A percentile compares a stretch with the other conserved stretches of the same genome.
Conservation (phyloP, 768 basidiomycete genomes). For the Amanita fuliginea region DNA sequence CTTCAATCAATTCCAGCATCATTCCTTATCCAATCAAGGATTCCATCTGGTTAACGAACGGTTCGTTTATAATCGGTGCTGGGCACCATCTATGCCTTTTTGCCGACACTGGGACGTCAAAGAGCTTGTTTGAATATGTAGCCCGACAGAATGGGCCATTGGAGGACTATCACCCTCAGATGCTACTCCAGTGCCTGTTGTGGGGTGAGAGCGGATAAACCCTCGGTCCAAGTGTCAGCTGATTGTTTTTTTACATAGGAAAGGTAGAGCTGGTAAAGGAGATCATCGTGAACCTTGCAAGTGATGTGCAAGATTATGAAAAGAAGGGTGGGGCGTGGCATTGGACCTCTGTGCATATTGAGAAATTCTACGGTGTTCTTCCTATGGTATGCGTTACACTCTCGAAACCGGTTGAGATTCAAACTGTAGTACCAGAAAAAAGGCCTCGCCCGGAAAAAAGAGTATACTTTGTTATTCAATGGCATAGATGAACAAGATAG, state of each 20-base stretch:
- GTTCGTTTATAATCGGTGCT: conserved; percentile 71
- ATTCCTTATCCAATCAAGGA: conserved; percentile 75
- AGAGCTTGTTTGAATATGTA: conserved; percentile 73
- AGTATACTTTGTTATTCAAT: conserved; percentile 46
- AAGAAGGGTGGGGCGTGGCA: conserved; percentile 11
- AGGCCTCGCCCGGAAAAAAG: conserved; percentile 5
- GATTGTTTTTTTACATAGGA: conserved; percentile 32
- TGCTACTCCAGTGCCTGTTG: conserved; percentile 82
- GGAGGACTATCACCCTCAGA: conserved; percentile 87
- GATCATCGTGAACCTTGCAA: conserved; percentile 60
- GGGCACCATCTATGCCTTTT: conserved; percentile 80
- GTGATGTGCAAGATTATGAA: conserved; percentile 20
- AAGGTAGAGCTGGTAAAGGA: conserved; percentile 81
- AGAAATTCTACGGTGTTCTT: conserved; percentile 33
- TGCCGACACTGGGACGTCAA: conserved; percentile 21
- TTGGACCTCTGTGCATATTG: conserved; percentile 46
- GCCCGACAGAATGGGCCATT: conserved; percentile 79
- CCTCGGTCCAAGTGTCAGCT: background rate
- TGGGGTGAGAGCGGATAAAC: conserved; percentile 54
- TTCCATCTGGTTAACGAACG: conserved; percentile 85
- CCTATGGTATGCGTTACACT: conserved; percentile 6
- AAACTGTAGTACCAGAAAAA: background rate
- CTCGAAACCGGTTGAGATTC: background rate
- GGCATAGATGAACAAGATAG: conserved; percentile 27
- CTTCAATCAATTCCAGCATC: conserved; percentile 33